phyloP scores from a whole-genome alignment of 2,329 filamentous ascomycete genomes.

The Hymenoscyphus infarciens region DNA sequence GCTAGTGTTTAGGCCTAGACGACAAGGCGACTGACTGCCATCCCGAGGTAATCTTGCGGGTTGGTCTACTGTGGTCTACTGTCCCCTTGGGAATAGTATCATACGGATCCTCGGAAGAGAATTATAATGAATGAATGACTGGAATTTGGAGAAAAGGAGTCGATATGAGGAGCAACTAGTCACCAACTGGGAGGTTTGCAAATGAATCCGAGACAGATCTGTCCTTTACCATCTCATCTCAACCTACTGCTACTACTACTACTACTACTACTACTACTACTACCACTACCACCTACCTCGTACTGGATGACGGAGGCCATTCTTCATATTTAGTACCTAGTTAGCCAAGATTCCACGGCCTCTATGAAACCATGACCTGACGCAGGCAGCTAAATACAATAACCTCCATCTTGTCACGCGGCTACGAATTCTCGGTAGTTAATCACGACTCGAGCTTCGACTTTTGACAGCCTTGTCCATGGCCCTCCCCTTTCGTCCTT shows the following conservation, averaged over 20 bases:
- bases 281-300: neutral
- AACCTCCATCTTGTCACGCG: neutral
- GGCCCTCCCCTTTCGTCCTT: neutral
- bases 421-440: neutral
- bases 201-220: no score
- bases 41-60: neutral
- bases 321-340: neutral
- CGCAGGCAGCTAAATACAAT: neutral
- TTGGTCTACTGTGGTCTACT: no score
- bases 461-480: neutral
- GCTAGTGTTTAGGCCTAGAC: constrained; percentile 1
- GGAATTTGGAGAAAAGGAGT: no score
- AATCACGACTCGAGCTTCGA: neutral
- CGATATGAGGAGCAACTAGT: no score
- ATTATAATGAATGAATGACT: neutral
- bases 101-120: neutral
- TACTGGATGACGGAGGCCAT: neutral
- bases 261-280: no score
- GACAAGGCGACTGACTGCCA: neutral
- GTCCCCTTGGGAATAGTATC: neutral
- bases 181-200: no score
- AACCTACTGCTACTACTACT: neutral
- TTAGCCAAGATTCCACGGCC: neutral
- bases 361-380: neutral
- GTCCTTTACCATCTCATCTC: neutral